Base-by-base conservation (phyloP, 768 basidiomycete species). In the Leccinum variicolor region DNA sequence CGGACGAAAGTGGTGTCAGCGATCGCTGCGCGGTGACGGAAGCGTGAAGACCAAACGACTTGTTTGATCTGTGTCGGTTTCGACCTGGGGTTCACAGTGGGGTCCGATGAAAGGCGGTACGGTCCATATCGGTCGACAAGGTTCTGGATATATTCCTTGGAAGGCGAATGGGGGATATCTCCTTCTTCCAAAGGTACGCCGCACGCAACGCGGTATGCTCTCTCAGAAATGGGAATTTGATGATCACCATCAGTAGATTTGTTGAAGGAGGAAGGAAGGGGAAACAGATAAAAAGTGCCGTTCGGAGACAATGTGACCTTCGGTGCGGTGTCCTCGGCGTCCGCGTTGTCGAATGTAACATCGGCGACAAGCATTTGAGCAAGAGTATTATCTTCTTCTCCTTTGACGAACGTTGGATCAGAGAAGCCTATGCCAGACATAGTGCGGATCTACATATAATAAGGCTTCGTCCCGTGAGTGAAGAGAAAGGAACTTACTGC, bases 321-420 rank as follows among this genome's bases (percentile, higher is more conserved):
- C 65, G 64, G 31, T 62, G 53, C 2, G 23, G 50, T 3, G 26
- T 51, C 19, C 1, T 34, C 11, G 15, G 51, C 34, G 4, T 39
- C 39, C 9, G 29, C 10, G 7, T 48, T 51, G 25, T 68, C 54
- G 60, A 82, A 74, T 0, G 68, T 71, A 51, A 83, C 72, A 60
- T 83, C 83, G 1, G 79, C 83, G 55, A 82, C 64, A 25, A 78
- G 64, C 69, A 81, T 72, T 51, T 80, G 77, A 3, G 68, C 52
- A 8, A 79, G 60, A 14, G 56, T 64, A 36, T 71, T 74, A 11
- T 67, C 57, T 3, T 62, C 52, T 10, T 70, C 68, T 26, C 64
- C 58, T 6, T 53, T 26, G 6, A 63, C 60, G 26, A 69, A 69
- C 29, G 74, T 65, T 2, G 82, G 82, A 60, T 84, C 79, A 1